phyloP scores from a whole-genome alignment of 1,284 basidiomycete species.

The Ganoderma resinaceum region DNA sequence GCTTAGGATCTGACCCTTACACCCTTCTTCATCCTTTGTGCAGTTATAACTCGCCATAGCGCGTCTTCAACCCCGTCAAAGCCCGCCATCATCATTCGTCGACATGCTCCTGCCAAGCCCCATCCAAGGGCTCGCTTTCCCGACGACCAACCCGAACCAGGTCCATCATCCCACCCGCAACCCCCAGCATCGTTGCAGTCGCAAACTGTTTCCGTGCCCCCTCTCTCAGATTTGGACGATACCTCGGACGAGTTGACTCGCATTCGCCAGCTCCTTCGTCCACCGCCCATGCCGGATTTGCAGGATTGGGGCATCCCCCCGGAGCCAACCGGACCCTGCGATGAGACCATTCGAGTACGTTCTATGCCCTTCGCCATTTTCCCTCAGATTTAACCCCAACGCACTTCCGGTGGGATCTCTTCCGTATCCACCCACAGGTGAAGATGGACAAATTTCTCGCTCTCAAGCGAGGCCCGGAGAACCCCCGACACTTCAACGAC shows the following conservation, averaged over 20 bases:
- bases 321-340: slow-evolving; percentile 58
- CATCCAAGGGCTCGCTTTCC: slow-evolving; percentile 56
- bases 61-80: slow-evolving; percentile 34
- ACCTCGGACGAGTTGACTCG: slow-evolving; percentile 52
- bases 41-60: neutral
- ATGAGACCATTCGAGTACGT: slow-evolving; percentile 69
- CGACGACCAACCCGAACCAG: slow-evolving; percentile 43
- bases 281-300: slow-evolving; percentile 66
- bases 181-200: slow-evolving; percentile 25
- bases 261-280: slow-evolving; percentile 65
- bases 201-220: neutral
- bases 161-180: slow-evolving; percentile 13
- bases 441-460: slow-evolving; percentile 81
- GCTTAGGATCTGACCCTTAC: neutral
- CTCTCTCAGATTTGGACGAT: slow-evolving; percentile 4
- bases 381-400: neutral
- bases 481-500: slow-evolving; percentile 93
- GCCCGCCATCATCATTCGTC: slow-evolving; percentile 67
- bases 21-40: neutral
- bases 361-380: slow-evolving; percentile 12
- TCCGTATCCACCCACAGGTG: slow-evolving; percentile 55
- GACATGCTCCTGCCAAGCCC: slow-evolving; percentile 53
- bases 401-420: slow-evolving; percentile 36
- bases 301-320: slow-evolving; percentile 84
- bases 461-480: slow-evolving; percentile 67